These are phyloP conservation scores for Trichoderma sp. DNA, from an alignment of 2,329 filamentous ascomycete genomes.

Conservation along the genomic window DNA sequence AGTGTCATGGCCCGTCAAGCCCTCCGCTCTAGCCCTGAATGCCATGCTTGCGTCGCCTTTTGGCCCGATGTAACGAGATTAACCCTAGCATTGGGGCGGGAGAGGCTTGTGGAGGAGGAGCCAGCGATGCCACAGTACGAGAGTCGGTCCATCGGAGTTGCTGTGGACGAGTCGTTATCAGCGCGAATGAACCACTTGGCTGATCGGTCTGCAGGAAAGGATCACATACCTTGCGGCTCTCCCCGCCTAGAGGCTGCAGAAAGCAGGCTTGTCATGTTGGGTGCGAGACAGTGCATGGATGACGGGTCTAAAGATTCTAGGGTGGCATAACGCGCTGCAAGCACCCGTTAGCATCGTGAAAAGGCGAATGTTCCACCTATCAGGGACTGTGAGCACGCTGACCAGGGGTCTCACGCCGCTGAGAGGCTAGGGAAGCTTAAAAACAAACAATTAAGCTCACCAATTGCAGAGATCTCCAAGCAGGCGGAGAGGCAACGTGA, in stretches of 20 bases:
- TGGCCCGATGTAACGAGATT: conserved; percentile 17
- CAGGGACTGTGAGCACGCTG: background rate
- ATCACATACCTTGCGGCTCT: background rate
- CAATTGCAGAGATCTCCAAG: background rate
- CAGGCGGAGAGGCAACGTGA: background rate
- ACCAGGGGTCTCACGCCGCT: background rate
- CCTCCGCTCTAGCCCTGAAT: background rate
- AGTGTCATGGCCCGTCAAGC: background rate
- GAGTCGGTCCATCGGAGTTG: background rate
- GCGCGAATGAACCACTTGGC: background rate
- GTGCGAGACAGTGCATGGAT: background rate
- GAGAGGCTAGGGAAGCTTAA: conserved; percentile 15
- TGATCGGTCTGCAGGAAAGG: background rate
- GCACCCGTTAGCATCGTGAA: background rate
- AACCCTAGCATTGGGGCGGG: background rate
- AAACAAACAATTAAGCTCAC: conserved; percentile 16
- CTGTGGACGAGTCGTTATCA: background rate
- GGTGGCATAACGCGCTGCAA: conserved; percentile 6
- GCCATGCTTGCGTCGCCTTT: background rate
- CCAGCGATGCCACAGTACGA: background rate
- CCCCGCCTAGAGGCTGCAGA: background rate
- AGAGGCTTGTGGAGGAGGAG: background rate
- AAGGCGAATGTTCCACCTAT: conserved; percentile 14
- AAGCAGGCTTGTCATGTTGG: background rate
- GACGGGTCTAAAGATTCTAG: background rate